Evolutionary conservation across 345 rosid genomes (phyloP).

Genomic region (Boechera stricta): DNA sequence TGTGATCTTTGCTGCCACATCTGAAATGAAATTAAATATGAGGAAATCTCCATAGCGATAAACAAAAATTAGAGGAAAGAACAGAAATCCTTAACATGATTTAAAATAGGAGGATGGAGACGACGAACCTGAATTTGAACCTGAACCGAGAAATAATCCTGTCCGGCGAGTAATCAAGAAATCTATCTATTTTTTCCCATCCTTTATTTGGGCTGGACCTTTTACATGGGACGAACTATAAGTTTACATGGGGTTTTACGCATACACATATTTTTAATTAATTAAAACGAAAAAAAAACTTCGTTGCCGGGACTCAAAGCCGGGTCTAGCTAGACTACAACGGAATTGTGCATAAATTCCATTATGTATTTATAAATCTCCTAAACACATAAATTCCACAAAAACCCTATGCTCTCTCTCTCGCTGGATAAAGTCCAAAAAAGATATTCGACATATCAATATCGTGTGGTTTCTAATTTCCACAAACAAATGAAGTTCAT

Average conservation of each 20-base stretch:
- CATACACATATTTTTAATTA: neutral
- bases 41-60: neutral
- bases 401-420: too few species aligned
- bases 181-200: neutral
- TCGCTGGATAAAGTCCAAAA: neutral
- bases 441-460: slow-evolving; percentile 13
- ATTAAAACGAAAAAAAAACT: slow-evolving; percentile 21
- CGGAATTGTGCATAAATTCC: too few species aligned
- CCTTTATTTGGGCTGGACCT: slow-evolving; percentile 1
- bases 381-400: too few species aligned
- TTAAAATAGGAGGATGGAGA: neutral
- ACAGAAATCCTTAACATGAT: neutral
- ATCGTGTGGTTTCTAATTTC: slow-evolving; percentile 8
- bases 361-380: too few species aligned
- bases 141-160: slow-evolving; percentile 8
- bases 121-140: slow-evolving; percentile 34
- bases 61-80: neutral
- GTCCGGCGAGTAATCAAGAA: neutral
- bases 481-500: neutral
- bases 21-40: slow-evolving; percentile 5
- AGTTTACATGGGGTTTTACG: neutral
- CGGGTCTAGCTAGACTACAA: slow-evolving; percentile 43
- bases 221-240: neutral
- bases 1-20: too few species aligned
- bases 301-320: slow-evolving; percentile 33